Conservation (phyloP, 139 green algal species). For the Parachlorella kessleri region DNA sequence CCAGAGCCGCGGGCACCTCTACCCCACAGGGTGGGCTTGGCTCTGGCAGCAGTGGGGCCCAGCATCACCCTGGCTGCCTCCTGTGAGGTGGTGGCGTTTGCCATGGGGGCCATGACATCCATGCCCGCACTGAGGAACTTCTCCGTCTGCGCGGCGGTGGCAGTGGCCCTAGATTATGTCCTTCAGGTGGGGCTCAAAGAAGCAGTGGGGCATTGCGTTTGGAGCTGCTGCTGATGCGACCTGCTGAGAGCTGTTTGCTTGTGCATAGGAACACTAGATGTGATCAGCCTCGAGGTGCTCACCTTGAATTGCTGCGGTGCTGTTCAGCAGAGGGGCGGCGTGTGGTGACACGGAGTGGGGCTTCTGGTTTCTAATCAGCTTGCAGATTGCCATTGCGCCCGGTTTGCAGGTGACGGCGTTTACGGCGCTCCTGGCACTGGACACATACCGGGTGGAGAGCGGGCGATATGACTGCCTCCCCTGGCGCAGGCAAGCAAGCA, state of each 20-base stretch:
- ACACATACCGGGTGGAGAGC: constrained; percentile 58
- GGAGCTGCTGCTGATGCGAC: no score
- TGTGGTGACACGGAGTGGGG: no score
- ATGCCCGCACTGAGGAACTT: constrained; percentile 92
- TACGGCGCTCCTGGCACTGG: constrained; percentile 75
- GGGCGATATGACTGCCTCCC: constrained; percentile 70
- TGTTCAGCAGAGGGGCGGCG: no score
- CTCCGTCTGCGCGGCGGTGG: constrained; percentile 72
- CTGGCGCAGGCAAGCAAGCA: constrained; percentile 44
- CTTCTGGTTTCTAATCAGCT: no score
- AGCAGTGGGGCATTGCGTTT: neutral
- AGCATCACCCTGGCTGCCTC: constrained; percentile 85
- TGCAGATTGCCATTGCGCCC: no score
- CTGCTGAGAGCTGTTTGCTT: no score
- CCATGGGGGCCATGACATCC: constrained; percentile 66
- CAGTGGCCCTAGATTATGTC: constrained; percentile 84
- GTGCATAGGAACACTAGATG: no score
- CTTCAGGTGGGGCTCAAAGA: constrained; percentile 45
- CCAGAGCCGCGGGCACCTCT: constrained; percentile 41
- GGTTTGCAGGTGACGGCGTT: constrained; percentile 83
- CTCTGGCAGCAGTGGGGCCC: constrained; percentile 76
- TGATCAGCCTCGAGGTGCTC: no score
- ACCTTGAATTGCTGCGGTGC: no score
- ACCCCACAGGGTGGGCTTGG: constrained; percentile 58
- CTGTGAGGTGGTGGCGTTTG: constrained; percentile 80